Conservation (phyloP, 805 yeast genomes). For the Torulaspora delbrueckii region DNA sequence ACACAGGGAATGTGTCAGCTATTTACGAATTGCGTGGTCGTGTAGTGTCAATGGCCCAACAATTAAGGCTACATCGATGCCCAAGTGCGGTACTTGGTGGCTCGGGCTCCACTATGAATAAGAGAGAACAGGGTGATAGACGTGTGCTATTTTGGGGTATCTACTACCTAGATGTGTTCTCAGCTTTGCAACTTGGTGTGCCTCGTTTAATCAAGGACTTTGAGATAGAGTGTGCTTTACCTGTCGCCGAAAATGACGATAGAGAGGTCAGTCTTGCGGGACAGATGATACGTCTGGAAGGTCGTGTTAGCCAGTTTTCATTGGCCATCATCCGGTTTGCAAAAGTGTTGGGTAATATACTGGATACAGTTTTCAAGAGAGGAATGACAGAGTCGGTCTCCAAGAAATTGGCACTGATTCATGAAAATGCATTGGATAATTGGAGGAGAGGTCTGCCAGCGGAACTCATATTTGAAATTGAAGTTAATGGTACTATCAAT, state of each 20-base stretch:
- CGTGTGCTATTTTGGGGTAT: conserved; percentile 81
- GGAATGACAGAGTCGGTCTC: conserved; percentile 33
- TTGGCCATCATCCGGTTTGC: conserved; percentile 63
- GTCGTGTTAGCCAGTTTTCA: conserved; percentile 62
- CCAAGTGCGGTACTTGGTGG: conserved; percentile 73
- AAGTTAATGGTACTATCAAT: conserved; percentile 45
- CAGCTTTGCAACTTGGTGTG: conserved; percentile 73
- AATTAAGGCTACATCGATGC: conserved; percentile 76
- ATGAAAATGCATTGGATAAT: conserved; percentile 66
- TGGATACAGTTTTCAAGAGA: conserved; percentile 67
- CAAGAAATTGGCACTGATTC: conserved; percentile 32
- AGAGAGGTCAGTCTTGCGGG: conserved; percentile 45
- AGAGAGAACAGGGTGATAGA: conserved; percentile 74
- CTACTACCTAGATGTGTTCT: conserved; percentile 68
- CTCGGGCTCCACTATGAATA: conserved; percentile 60
- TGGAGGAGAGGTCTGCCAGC: conserved; percentile 73
- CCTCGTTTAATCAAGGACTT: conserved; percentile 75
- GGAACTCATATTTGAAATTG: conserved; percentile 58
- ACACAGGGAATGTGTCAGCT: conserved; percentile 67
- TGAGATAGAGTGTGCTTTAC: conserved; percentile 83
- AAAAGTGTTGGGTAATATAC: conserved; percentile 65
- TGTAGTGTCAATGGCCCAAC: conserved; percentile 78
- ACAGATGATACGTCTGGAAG: conserved; percentile 54
- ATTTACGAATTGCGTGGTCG: conserved; percentile 73
- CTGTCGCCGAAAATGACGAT: conserved; percentile 56